phyloP scores from a whole-genome alignment of 148 eudicot genomes.

The Silene conica region DNA sequence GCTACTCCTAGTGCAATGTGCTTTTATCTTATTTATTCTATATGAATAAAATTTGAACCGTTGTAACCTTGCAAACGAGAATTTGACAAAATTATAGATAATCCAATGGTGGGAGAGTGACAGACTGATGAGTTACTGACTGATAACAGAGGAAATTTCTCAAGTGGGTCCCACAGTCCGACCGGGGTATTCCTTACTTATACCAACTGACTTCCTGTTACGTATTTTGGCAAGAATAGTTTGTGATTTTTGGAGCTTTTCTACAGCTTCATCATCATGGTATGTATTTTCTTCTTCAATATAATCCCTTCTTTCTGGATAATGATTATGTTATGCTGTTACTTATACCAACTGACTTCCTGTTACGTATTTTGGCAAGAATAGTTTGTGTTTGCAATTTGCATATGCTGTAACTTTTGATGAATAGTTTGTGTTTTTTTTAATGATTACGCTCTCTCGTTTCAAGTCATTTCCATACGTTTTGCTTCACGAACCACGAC shows the following conservation, averaged over 20 bases:
- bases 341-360: not conserved
- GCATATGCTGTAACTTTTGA: not conserved
- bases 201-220: not conserved
- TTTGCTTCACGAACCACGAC: no score
- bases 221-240: no score
- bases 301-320: not conserved
- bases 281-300: not conserved
- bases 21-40: no score
- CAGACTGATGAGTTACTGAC: conserved; percentile 5
- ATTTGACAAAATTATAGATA: no score
- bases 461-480: not conserved
- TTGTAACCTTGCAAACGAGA: no score
- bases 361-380: not conserved
- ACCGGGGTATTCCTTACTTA: not conserved
- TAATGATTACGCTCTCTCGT: no score
- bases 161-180: conserved; percentile 1
- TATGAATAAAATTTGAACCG: no score
- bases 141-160: conserved; percentile 10
- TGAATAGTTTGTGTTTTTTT: not conserved
- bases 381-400: no score
- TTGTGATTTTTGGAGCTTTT: not conserved
- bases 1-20: no score
- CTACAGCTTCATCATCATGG: not conserved
- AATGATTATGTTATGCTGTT: no score
- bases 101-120: not conserved